Base-by-base conservation (phyloP, 2,329 filamentous ascomycete genomes). In the Uncinocarpus reesii region DNA sequence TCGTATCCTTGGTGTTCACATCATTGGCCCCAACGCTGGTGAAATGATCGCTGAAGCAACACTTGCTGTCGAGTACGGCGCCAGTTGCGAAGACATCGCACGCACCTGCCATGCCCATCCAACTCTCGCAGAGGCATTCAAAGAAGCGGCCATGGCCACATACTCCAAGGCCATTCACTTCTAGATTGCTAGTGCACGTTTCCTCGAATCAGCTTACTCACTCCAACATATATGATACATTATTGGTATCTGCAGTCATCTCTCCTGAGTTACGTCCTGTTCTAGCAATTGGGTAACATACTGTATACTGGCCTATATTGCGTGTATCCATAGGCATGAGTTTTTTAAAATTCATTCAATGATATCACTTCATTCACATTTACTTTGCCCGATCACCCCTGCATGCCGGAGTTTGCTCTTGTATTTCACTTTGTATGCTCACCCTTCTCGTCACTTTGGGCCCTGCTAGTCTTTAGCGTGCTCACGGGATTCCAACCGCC, bases 41-140 rank as follows among this genome's bases (percentile, higher is more conserved):
- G 92, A 98, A 77, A 96, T 98, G 92, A 95, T 98, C 73, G 92
- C 92, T 1, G 92, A 98, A 74, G 92, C 84, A 56, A 92, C 89
- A 10, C 75, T 98, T 62, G 92, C 92, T 49, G 75, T 98, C 43
- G 92, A 98, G 74, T 98, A 98, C 64, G 92, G 92, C 56, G 92
- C 92, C 24, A 92, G 85, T 56, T 89, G 81, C 61, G 92, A 98
- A 74, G 92, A 95, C 69, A 86, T 95, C 64, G 88, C 84, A 53
- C 80, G 92, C 64, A 96, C 92, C 56, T 92, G 86, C 71, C 92
- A 98, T 71, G 92, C 92, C 48, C 92, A 98, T 73, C 92, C 92
- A 49, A 95, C 89, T 44, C 77, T 98, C 52, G 82, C 90, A 20
- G 92, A 98, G 75, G 92, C 92, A 37, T 96, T 98, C 79, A 98